A percentile compares a stretch with the other conserved stretches of the same genome.
phyloP scores from a whole-genome alignment of 768 basidiomycete genomes.

The Hygrocybe punicea region DNA sequence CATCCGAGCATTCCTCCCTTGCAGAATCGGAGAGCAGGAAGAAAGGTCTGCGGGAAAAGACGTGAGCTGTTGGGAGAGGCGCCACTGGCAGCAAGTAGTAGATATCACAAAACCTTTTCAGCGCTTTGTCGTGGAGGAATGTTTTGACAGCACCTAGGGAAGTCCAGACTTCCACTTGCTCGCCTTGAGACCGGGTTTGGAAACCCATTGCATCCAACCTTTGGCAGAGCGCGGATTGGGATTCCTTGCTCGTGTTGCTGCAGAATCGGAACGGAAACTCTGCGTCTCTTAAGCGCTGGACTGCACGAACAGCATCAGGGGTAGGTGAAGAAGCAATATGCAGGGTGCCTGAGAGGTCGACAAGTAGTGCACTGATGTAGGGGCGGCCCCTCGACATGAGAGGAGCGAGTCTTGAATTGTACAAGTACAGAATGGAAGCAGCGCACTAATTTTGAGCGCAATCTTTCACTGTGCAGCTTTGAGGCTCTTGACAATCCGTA shows the following conservation, averaged over 20 bases:
- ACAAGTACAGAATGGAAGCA: too few species aligned
- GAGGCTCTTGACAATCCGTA: too few species aligned
- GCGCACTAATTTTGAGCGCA: too few species aligned
- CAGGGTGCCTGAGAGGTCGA: constrained; percentile 69
- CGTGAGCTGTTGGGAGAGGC: neutral
- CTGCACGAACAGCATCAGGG: constrained; percentile 45
- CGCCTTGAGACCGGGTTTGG: constrained; percentile 28
- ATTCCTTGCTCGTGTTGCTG: constrained; percentile 70
- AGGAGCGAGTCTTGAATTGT: too few species aligned
- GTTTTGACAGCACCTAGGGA: constrained; percentile 51
- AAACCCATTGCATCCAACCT: constrained; percentile 51
- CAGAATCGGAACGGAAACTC: constrained; percentile 51
- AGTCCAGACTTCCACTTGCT: constrained; percentile 59
- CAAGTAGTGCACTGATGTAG: constrained; percentile 48
- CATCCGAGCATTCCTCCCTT: constrained; percentile 36
- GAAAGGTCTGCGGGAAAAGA: constrained; percentile 39
- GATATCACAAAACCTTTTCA: constrained; percentile 38
- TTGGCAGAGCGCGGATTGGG: constrained; percentile 41
- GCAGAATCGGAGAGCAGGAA: constrained; percentile 55
- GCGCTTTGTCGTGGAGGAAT: constrained; percentile 38
- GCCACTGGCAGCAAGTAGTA: neutral
- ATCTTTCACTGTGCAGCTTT: too few species aligned
- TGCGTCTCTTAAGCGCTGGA: constrained; percentile 35
- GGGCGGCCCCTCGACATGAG: constrained; percentile 28
- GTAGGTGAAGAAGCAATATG: constrained; percentile 52